Evolutionary conservation across 306 rosid genomes (phyloP), one percentile per base, ranked within the genome.

Genomic region (Purshia tridentata): DNA sequence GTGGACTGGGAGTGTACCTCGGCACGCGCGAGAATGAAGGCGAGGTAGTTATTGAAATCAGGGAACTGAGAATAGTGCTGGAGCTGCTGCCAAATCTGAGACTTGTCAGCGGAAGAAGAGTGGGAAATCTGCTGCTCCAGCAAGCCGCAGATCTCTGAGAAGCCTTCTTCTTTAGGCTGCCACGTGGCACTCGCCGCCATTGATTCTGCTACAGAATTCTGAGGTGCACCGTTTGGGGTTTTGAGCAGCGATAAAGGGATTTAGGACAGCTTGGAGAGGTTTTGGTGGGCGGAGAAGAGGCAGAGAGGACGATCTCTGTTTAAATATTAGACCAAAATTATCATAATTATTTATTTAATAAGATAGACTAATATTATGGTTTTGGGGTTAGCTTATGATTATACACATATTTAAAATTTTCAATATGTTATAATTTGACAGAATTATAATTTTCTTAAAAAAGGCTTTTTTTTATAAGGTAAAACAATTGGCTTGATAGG

Each of bases 1-100:
- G 65, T 40, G 78, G 47, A 69, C 19, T 67, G 74, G n/a, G n/a
- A 48, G 71, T 44, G 66, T 74, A 91, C 99, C 96, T 92, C 88
- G 4, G 97, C 97, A 47, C 89, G 99, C 5, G 97, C 89, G 59
- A 95, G 89, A 81, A 92, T 92, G 83, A 95, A 95, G 45, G 85
- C 86, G 20, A 95, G 99, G 78, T 95, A 90, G 72, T 95, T 95
- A 76, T 95, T 92, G 90, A 95, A 95, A 85, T 92, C 98, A 3
- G 98, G 98, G 49, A 90, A 85, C 79, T 87, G 94, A 15, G 99
- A 95, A 79, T 84, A 95, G 84, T 76, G 89, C 74, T 90, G 93
- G 55, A 95, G 96, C 22, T 88, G 98, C 59, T 92, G 95, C 99
- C 98, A 95, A 88, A 95, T 95, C 95, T 92, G 98, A 44, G 98